Base-by-base conservation (phyloP, 73 alveolate species). In the Uronychia binucleata region DNA sequence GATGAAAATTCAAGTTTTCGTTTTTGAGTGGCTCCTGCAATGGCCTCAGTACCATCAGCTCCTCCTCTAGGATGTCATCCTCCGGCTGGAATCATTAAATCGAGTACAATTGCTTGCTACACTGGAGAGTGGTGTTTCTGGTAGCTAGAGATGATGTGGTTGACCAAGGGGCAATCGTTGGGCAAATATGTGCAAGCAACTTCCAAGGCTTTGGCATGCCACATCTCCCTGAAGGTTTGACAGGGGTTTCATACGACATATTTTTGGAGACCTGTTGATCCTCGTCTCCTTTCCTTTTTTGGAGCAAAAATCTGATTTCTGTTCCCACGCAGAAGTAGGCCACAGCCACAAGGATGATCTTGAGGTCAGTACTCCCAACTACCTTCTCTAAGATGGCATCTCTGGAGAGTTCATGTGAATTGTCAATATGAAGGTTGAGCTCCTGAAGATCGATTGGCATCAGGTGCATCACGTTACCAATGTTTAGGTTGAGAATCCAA, bases 161-260 rank as follows among this genome's bases (percentile, higher is more conserved):
- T 94, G 32, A 92, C 91, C 26, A 94, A 85, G 31, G 98, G 97
- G 80, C 98, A 94, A 31, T 94, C 93, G 29, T 88, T 90, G 0
- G 98, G 98, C 0, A 94, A 79, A 84, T 86, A 94, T 46, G 93
- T 78, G 77, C 94, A 81, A 34, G 96, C 94, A 27, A 94, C 82
- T 82, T 85, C 87, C 30, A 92, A 77, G 30, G 97, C 94, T 80
- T 92, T 92, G 33, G 67, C 91, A 81, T 81, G 90, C 94, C 94
- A 88, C 88, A 88, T 88, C 58, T 88, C 94, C 0, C 87, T 60
- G 57, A 75, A 74, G 30, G 35, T 74, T 87, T 83, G 81, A 34
- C 82, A n/a, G n/a, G n/a, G 28, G 0, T 46, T 46, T 11, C 67
- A 11, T 46, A 46, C 67, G 67, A 46, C n/a, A 11, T 11, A 11